Evolutionary conservation across 139 green algal species (phyloP).

Genomic region (Micractinium sp.): DNA sequence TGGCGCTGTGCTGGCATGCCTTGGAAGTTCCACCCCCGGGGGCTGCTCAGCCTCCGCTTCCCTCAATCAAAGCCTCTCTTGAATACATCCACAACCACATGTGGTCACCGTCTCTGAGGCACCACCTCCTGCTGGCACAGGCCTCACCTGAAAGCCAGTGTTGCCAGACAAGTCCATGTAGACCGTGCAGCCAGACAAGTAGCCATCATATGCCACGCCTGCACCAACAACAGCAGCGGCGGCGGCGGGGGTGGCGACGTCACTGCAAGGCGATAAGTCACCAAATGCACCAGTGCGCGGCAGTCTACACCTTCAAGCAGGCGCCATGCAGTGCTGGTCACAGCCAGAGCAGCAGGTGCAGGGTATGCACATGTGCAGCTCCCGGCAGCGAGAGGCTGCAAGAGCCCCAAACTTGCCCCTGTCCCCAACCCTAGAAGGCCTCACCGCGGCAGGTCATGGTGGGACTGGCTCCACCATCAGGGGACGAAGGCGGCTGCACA

Average conservation of each 20-base stretch:
- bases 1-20: too few relatives aligned
- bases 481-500: background rate
- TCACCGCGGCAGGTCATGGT: constrained; percentile 14
- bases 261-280: too few relatives aligned
- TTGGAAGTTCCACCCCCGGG: too few relatives aligned
- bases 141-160: background rate
- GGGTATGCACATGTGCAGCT: too few relatives aligned
- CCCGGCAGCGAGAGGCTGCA: background rate
- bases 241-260: background rate
- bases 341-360: background rate
- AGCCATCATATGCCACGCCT: constrained; percentile 23
- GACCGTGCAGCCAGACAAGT: background rate
- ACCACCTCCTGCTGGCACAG: background rate
- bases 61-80: too few relatives aligned
- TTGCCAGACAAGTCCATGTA: background rate
- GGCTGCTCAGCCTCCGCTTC: too few relatives aligned
- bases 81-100: too few relatives aligned
- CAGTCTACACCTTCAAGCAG: background rate
- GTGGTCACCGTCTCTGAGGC: background rate
- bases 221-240: background rate
- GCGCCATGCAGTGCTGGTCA: background rate
- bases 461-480: background rate
- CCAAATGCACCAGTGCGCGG: too few relatives aligned
- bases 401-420: background rate
- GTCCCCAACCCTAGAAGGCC: background rate